These are phyloP conservation scores for Nakazawaea siamensis DNA, from an alignment of 805 yeast genomes.

Conservation along the genomic window DNA sequence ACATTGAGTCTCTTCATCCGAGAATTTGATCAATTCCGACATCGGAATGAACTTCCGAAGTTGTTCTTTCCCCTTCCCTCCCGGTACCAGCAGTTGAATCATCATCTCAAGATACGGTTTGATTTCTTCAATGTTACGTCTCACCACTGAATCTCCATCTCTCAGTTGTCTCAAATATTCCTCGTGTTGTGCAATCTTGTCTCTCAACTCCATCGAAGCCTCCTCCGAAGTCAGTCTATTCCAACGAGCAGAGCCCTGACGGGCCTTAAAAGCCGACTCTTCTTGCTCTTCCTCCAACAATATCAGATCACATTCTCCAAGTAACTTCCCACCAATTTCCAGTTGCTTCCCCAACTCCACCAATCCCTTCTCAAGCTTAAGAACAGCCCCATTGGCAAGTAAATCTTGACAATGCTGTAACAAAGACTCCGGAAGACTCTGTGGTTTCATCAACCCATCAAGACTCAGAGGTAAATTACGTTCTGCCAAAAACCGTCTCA, in stretches of 20 bases:
- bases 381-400: constrained; percentile 42
- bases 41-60: constrained; percentile 31
- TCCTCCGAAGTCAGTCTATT: constrained; percentile 35
- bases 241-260: constrained; percentile 52
- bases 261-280: constrained; percentile 41
- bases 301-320: constrained; percentile 37
- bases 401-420: constrained; percentile 48
- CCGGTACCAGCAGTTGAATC: constrained; percentile 18
- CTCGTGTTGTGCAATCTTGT: constrained; percentile 35
- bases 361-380: constrained; percentile 30
- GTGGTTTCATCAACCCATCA: constrained; percentile 51
- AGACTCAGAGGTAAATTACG: constrained; percentile 53
- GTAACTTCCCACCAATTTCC: constrained; percentile 28
- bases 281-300: constrained; percentile 45
- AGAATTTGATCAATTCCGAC: constrained; percentile 26
- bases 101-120: constrained; percentile 36
- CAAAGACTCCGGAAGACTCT: constrained; percentile 49
- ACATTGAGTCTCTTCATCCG: constrained; percentile 21
- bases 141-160: constrained; percentile 50
- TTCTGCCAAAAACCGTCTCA: constrained; percentile 36
- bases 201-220: constrained; percentile 31
- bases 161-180: constrained; percentile 48
- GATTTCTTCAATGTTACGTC: constrained; percentile 37
- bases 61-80: constrained; percentile 21
- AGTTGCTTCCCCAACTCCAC: constrained; percentile 38